Evolutionary conservation across 495 filamentous ascomycete species (phyloP).

Genomic region (Letharia lupina): DNA sequence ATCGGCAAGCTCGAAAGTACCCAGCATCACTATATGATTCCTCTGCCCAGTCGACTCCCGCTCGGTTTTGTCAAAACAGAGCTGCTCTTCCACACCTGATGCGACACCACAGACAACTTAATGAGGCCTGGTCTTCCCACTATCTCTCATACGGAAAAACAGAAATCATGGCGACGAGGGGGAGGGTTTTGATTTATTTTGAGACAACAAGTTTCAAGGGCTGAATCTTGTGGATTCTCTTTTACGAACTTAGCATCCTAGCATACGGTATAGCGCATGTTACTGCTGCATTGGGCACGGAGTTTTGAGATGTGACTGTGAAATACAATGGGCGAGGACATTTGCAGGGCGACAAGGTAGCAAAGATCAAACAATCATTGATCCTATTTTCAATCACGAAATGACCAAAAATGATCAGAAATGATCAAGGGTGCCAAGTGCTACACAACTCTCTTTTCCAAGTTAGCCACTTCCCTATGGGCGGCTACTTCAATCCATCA

Average conservation of each 20-base stretch:
- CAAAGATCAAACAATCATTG: neutral
- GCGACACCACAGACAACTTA: neutral
- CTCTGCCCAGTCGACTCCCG: neutral
- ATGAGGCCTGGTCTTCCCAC: neutral
- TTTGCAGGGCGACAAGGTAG: neutral
- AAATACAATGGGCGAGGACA: neutral
- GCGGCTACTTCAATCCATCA: neutral
- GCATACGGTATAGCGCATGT: slow-evolving; percentile 10
- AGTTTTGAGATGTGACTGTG: neutral
- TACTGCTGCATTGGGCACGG: slow-evolving; percentile 10
- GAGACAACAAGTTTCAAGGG: slow-evolving; percentile 28
- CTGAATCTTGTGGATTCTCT: slow-evolving; percentile 27
- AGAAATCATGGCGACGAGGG: neutral
- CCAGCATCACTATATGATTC: neutral
- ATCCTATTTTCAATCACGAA: neutral
- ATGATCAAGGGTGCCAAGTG: neutral
- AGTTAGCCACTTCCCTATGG: neutral
- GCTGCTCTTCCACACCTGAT: neutral
- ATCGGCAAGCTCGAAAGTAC: neutral
- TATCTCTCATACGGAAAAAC: neutral
- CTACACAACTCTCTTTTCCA: neutral
- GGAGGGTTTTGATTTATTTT: slow-evolving; percentile 1
- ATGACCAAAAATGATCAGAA: too few species aligned
- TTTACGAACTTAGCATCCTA: neutral
- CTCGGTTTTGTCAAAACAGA: neutral